phyloP scores from a whole-genome alignment of 2,329 filamentous ascomycete genomes.

The Metarhizium anisopliae region DNA sequence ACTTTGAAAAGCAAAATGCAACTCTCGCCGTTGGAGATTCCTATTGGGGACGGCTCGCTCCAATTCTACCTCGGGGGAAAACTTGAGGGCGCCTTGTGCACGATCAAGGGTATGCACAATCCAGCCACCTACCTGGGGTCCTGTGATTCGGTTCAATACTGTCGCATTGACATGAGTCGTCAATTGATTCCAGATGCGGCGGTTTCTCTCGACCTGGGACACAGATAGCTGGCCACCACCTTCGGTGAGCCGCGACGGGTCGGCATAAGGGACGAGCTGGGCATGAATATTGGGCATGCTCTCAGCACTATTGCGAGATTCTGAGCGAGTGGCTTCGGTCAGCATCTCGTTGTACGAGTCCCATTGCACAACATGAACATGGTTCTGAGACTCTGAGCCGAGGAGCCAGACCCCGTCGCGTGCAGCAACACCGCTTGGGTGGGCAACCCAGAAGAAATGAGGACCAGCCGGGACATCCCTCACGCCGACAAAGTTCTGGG shows the following conservation, averaged over 20 bases:
- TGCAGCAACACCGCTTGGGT: slow-evolving; percentile 35
- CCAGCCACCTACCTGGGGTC: slow-evolving; percentile 34
- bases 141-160: slow-evolving; percentile 39
- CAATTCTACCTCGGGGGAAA: slow-evolving; percentile 30
- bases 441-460: slow-evolving; percentile 52
- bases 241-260: slow-evolving; percentile 20
- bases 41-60: slow-evolving; percentile 26
- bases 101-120: slow-evolving; percentile 44
- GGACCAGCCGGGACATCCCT: slow-evolving; percentile 44
- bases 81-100: slow-evolving; percentile 32
- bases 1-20: slow-evolving; percentile 40
- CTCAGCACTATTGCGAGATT: slow-evolving; percentile 35
- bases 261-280: slow-evolving; percentile 36
- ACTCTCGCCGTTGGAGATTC: slow-evolving; percentile 27
- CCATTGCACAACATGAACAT: slow-evolving; percentile 43
- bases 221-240: slow-evolving; percentile 11
- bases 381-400: slow-evolving; percentile 20
- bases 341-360: slow-evolving; percentile 47
- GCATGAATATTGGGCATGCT: slow-evolving; percentile 28
- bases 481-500: slow-evolving; percentile 41
- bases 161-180: slow-evolving; percentile 36
- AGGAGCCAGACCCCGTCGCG: slow-evolving; percentile 51
- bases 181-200: slow-evolving; percentile 42
- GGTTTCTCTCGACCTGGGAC: slow-evolving; percentile 13
- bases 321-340: slow-evolving; percentile 35